Evolutionary conservation across 108 stramenopile species (phyloP), one percentile per base, ranked within the genome.

Genomic region (Nitzschia sp.): DNA sequence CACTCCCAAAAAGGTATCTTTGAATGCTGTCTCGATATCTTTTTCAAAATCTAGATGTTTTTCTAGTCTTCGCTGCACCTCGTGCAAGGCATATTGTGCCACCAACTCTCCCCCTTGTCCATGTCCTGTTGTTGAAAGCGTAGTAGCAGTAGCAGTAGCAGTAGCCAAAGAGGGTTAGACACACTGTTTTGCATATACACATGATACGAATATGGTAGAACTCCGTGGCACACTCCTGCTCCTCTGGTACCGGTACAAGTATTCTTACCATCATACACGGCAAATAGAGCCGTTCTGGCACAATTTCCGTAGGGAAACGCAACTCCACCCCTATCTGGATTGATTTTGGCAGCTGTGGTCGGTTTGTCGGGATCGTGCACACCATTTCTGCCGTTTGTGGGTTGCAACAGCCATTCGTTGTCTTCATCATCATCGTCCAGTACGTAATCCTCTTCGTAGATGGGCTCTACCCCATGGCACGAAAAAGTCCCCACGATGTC

Each of bases 381-480:
- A 21, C 25, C n/a, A 6, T 13, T 3, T 28, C 22, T 17, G 4
- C 5, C 23, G 6, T 25, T 27, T 30, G 19, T 48, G 32, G 19
- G 19, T 33, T 29, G 48, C 5, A 30, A 41, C 21, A 13, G 35
- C 22, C 64, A 63, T 44, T 72, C 57, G 44, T 70, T 71, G 16
- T 83, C 81, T 1, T 85, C 69, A 27, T 85, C 81, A n/a, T 76
- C 77, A 0, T 79, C 77, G 8, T 68, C 35, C 22, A 52, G 22
- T 0, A 66, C 69, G 54, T 82, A 75, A 53, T 86, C 90, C 17
- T 62, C 53, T 26, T 88, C 81, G 55, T 84, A 92, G 23, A 90
- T 68, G 3, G 98, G 98, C 76, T 98, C 98, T 31, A 98, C 88
- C n/a, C 98, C 98, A 71, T 98, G 98, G 64, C 96, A 98, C 2